Conservation (phyloP, 2,329 filamentous ascomycete genomes). For the Epichloe elymi region DNA sequence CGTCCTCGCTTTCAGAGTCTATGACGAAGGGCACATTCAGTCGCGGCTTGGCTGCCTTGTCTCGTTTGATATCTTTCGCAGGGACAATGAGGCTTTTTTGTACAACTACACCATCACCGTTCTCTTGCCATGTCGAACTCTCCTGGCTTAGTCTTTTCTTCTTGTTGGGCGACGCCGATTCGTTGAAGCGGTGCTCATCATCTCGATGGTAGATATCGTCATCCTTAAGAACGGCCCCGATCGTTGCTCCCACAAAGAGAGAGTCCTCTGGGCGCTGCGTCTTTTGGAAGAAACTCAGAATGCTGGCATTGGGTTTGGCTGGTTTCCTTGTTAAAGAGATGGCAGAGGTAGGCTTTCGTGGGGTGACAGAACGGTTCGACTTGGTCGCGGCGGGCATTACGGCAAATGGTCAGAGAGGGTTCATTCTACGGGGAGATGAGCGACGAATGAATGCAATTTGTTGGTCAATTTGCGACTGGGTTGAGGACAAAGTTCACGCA, state of each 20-base stretch:
- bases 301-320: conserved; percentile 45
- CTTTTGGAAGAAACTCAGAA: conserved; percentile 65
- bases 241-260: conserved; percentile 35
- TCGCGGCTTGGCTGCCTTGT: conserved; percentile 10
- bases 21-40: conserved; percentile 48
- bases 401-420: conserved; percentile 2
- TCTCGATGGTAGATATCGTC: conserved; percentile 17
- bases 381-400: conserved; percentile 24
- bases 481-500: no score
- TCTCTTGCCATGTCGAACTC: background rate
- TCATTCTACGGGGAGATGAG: background rate
- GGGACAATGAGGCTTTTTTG: background rate
- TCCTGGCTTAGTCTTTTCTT: conserved; percentile 17
- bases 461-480: no score
- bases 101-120: background rate
- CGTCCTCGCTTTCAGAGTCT: conserved; percentile 47
- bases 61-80: background rate
- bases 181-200: conserved; percentile 18
- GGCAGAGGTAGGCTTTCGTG: conserved; percentile 16
- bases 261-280: conserved; percentile 44
- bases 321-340: conserved; percentile 20
- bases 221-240: conserved; percentile 11
- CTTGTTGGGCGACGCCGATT: conserved; percentile 20
- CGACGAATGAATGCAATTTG: no score
- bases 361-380: conserved; percentile 18